Percentiles rank a stretch among this genome's conserved stretches.
Conservation (phyloP, 371 early-diverging fungal genomes). For the Mucor mucedo region DNA sequence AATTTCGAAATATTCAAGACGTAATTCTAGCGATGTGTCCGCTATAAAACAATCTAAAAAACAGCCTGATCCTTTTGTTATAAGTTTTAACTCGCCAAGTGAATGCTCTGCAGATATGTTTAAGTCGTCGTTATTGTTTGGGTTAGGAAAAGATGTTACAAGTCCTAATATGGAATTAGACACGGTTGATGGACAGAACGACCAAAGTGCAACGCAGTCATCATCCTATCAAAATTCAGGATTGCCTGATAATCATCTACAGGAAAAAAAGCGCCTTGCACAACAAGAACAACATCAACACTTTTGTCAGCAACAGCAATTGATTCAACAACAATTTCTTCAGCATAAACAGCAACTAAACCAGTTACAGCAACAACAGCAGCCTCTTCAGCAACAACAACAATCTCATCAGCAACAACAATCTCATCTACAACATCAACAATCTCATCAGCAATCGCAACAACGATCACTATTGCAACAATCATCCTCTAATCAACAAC, state of each 20-base stretch:
- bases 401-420: conserved; percentile 12
- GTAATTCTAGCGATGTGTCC: background rate
- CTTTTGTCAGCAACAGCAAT: background rate
- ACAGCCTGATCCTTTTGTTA: background rate
- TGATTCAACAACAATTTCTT: background rate
- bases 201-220: background rate
- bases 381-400: background rate
- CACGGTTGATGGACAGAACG: no score
- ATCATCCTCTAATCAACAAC: background rate
- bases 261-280: background rate
- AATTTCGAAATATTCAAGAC: background rate
- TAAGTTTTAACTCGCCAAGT: background rate
- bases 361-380: conserved; percentile 1
- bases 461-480: conserved; percentile 8
- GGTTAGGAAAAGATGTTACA: no score
- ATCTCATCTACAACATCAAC: background rate
- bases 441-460: background rate
- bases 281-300: conserved; percentile 4
- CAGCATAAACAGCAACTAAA: conserved; percentile 7
- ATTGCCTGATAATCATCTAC: background rate
- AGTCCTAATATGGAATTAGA: no score
- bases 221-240: background rate
- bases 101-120: no score
- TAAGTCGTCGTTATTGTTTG: no score
- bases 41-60: background rate